Evolutionary conservation across 768 basidiomycete species (phyloP).

Genomic region (Rhodotorula taiwanensis): DNA sequence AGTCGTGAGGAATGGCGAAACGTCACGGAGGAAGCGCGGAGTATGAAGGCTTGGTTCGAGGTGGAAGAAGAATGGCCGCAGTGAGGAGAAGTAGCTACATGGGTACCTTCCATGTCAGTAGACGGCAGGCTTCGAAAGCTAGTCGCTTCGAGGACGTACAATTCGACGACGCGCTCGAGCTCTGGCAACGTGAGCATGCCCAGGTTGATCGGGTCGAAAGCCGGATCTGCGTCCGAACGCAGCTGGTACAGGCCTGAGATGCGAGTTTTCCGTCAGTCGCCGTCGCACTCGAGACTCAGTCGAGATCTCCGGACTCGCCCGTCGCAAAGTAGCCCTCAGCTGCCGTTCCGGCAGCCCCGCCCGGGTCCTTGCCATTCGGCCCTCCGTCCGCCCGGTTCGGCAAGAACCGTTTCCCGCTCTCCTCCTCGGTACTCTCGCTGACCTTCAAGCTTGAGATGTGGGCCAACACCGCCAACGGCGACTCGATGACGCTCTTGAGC

Average conservation of each 20-base stretch:
- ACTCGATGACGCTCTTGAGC: slow-evolving; percentile 24
- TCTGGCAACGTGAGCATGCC: slow-evolving; percentile 14
- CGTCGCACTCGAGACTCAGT: no score
- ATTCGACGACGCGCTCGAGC: slow-evolving; percentile 16
- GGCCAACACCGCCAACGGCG: slow-evolving; percentile 17
- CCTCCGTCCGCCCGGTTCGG: neutral
- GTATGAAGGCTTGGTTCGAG: slow-evolving; percentile 25
- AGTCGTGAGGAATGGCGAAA: slow-evolving; percentile 32
- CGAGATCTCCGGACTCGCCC: neutral
- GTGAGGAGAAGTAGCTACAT: slow-evolving; percentile 22
- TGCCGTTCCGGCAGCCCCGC: neutral
- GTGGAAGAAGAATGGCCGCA: slow-evolving; percentile 21
- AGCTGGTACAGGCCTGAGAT: slow-evolving; percentile 19
- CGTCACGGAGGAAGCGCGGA: slow-evolving; percentile 20
- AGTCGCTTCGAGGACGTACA: slow-evolving; percentile 14
- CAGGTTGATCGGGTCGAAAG: slow-evolving; percentile 20
- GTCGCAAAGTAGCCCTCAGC: slow-evolving; percentile 30
- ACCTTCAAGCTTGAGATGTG: slow-evolving; percentile 29
- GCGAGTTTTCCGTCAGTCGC: no score
- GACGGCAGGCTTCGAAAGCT: no score
- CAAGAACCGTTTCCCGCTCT: slow-evolving; percentile 25
- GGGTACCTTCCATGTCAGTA: no score
- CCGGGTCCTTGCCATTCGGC: neutral
- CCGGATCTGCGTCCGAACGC: slow-evolving; percentile 14
- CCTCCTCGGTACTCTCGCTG: slow-evolving; percentile 19